Base-by-base conservation (phyloP, 768 basidiomycete species). In the Pleurotus tuoliensis region DNA sequence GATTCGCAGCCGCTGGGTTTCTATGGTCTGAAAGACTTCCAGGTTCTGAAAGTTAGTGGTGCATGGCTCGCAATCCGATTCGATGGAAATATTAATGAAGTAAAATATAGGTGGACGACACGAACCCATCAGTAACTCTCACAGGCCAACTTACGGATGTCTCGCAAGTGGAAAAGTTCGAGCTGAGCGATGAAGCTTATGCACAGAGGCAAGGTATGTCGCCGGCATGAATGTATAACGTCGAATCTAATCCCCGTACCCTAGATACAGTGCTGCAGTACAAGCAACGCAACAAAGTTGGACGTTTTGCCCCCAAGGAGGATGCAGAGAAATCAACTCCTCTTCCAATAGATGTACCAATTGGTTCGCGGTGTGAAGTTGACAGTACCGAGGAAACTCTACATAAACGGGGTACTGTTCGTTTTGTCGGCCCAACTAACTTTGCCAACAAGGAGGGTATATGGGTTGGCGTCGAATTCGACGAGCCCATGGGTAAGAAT, bases 401-500 rank as follows among this genome's bases (percentile, higher is more conserved):
- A 55, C 81, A 78, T 49, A 92, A 91, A 68, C 82, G 92, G 4
- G 96, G 96, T 0, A 85, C 84, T 0, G 87, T 98, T 41, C 78
- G 86, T n/a, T 98, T 87, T 63, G 86, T 94, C 24, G 96, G 96
- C 0, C 69, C 74, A 38, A 92, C 94, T 0, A 77, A 79, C 56
- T 97, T 98, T 65, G 83, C 82, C 8, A 82, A 78, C 57, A 81
- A 76, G 12, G 66, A 70, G 3, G 83, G 87, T 0, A 70, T 83
- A 0, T 98, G 95, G 95, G 81, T 98, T 1, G 96, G 96, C 0
- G 77, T 98, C 16, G 92, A 96, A 68, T 92, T 94, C 65, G 96
- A 98, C 66, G 96, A 98, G 64, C 95, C 96, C 3, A 78, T 92
- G 20, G 96, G 96, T 9, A 98, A 95, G 74, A 94, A 95, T 59